Percentiles rank a stretch among this genome's conserved stretches.
Evolutionary conservation across 163 green algal species (phyloP).

Genomic region (Chlamydomonas reinhardtii): DNA sequence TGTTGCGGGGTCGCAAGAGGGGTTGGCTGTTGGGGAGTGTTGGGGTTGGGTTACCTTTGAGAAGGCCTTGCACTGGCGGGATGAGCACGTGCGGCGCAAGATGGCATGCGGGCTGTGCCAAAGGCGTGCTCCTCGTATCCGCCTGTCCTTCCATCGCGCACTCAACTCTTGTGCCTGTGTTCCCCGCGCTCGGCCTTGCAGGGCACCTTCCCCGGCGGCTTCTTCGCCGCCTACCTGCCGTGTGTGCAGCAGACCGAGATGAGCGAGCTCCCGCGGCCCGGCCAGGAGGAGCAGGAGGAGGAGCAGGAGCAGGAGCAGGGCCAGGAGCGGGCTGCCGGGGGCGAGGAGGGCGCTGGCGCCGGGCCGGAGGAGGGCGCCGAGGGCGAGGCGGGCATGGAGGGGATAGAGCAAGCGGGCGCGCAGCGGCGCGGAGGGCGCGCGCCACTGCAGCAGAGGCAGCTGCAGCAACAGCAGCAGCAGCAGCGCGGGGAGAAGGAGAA

Average conservation of each 20-base stretch:
- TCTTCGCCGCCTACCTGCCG: conserved; percentile 75
- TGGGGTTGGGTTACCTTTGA: no score
- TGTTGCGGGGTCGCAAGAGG: no score
- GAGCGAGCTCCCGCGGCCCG: conserved; percentile 63
- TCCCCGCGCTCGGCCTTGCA: conserved; percentile 36
- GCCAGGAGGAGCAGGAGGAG: not conserved
- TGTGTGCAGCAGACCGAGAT: conserved; percentile 70
- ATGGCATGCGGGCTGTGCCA: no score
- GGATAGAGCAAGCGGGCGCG: not conserved
- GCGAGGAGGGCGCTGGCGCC: not conserved
- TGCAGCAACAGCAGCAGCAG: not conserved
- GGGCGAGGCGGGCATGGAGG: not conserved
- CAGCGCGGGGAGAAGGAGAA: not conserved
- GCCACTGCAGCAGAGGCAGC: not conserved
- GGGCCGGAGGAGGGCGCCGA: not conserved
- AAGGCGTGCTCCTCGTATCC: no score
- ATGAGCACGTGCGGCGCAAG: no score
- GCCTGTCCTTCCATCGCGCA: no score
- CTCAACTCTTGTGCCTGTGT: no score
- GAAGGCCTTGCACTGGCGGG: no score
- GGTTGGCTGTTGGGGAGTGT: no score
- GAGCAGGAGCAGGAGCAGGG: conserved; percentile 28
- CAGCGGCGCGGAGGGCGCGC: no score
- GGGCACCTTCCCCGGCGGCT: conserved; percentile 71
- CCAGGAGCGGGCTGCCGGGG: not conserved